Conservation (phyloP, 2,329 filamentous ascomycete species). For the Metarhizium rileyi region DNA sequence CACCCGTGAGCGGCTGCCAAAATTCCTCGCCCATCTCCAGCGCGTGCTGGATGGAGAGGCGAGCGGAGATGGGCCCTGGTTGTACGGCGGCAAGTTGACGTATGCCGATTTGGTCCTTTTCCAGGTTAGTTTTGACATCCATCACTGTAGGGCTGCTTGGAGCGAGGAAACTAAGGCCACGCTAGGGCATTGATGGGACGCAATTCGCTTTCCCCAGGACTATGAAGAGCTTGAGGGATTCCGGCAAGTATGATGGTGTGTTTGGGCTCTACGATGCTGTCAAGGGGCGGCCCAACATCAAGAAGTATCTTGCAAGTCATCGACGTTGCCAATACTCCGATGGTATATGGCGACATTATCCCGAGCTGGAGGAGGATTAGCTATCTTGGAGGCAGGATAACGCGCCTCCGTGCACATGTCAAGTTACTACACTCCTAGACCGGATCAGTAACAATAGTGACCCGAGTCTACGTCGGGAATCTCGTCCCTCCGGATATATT, state of each 20-base stretch:
- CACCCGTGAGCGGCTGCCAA: constrained; percentile 53
- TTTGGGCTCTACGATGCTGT: constrained; percentile 57
- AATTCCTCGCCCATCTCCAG: constrained; percentile 64
- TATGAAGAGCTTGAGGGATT: constrained; percentile 41
- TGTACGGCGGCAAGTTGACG: constrained; percentile 55
- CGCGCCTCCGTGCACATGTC: not conserved
- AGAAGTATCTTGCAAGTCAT: constrained; percentile 58
- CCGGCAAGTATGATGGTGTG: constrained; percentile 48
- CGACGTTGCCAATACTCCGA: constrained; percentile 50
- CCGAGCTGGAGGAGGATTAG: constrained; percentile 51
- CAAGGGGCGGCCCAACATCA: constrained; percentile 52
- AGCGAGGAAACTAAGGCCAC: constrained; percentile 4
- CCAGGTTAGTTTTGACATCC: constrained; percentile 41
- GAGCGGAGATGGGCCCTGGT: constrained; percentile 48
- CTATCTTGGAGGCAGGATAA: not conserved
- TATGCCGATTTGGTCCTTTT: constrained; percentile 68
- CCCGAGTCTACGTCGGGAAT: no score
- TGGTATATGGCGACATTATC: constrained; percentile 64
- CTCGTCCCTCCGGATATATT: no score
- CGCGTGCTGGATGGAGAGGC: constrained; percentile 48
- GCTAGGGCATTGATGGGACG: constrained; percentile 44
- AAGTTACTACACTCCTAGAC: not conserved
- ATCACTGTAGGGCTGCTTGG: not conserved
- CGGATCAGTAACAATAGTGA: not conserved
- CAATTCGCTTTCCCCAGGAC: constrained; percentile 63